These are phyloP conservation scores for Saccharomycopsis olivae DNA, from an alignment of 805 yeast genomes.

Conservation along the genomic window DNA sequence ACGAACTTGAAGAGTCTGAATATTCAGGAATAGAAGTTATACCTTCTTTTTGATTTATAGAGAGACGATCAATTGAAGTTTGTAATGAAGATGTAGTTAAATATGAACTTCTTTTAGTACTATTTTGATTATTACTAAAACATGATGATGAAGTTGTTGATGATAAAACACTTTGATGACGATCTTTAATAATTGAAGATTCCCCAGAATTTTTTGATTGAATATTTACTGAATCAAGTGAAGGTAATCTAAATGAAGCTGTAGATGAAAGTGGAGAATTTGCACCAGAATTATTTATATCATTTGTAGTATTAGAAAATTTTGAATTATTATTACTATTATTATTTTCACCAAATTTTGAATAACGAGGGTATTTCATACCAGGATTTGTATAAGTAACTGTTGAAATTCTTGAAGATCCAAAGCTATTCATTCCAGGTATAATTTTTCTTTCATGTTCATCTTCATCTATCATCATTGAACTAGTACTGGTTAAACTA, in stretches of 20 bases:
- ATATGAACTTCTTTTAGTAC: slow-evolving; percentile 7
- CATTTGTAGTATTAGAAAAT: no score
- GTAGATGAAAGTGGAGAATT: background rate
- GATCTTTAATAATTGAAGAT: slow-evolving; percentile 1
- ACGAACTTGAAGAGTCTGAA: no score
- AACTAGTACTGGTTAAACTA: no score
- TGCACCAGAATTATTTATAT: background rate
- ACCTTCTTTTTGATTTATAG: slow-evolving; percentile 9
- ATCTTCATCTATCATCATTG: no score
- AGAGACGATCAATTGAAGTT: slow-evolving; percentile 10
- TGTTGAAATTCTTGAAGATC: background rate
- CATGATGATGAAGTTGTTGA: slow-evolving; percentile 9
- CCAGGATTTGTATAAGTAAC: slow-evolving; percentile 11
- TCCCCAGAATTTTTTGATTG: no score
- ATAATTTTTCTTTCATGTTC: no score
- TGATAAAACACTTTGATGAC: slow-evolving; percentile 15
- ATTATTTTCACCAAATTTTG: slow-evolving; percentile 4
- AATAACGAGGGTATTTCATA: slow-evolving; percentile 12
- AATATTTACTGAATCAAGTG: slow-evolving; percentile 3
- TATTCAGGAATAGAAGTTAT: slow-evolving; percentile 10
- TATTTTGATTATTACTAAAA: slow-evolving; percentile 3
- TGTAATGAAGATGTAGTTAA: slow-evolving; percentile 17
- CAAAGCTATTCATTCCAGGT: no score
- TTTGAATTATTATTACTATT: background rate
- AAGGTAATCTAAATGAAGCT: slow-evolving; percentile 5